These are phyloP conservation scores for Pythium diclinum DNA, from an alignment of 352 stramenopile genomes.

Conservation along the genomic window DNA sequence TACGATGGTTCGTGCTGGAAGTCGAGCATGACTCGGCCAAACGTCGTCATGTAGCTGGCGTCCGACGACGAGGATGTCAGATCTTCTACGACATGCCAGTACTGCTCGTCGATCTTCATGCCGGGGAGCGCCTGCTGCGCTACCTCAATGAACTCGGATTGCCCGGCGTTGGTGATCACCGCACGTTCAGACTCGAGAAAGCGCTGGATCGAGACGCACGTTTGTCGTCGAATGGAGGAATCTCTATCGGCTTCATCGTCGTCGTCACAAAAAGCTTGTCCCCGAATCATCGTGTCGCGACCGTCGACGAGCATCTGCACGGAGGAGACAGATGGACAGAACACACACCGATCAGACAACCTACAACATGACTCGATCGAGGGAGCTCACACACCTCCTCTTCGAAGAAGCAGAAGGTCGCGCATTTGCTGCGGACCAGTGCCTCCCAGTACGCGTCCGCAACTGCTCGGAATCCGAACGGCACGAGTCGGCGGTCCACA, in stretches of 20 bases:
- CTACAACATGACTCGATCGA: no score
- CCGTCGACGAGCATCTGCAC: constrained; percentile 5
- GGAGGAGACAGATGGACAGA: no score
- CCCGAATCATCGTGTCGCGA: constrained; percentile 8
- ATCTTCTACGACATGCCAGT: neutral
- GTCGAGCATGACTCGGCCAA: constrained; percentile 10
- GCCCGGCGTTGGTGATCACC: constrained; percentile 6
- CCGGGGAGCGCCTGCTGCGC: neutral
- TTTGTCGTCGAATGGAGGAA: constrained; percentile 4
- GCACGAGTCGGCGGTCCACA: neutral
- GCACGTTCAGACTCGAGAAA: constrained; percentile 7
- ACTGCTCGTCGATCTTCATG: constrained; percentile 5
- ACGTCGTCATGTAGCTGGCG: constrained; percentile 3
- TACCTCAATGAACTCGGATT: constrained; percentile 6
- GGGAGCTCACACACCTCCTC: neutral
- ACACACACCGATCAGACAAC: no score
- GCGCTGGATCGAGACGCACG: neutral
- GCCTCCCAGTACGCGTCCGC: constrained; percentile 1
- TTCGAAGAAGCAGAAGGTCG: neutral
- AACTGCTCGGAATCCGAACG: constrained; percentile 3
- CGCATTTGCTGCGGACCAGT: neutral
- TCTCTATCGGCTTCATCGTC: neutral
- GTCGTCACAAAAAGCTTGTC: neutral
- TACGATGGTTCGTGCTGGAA: constrained; percentile 6
- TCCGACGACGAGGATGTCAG: neutral